Conservation (phyloP, 2,329 filamentous ascomycete genomes). For the Diaporthe eres region DNA sequence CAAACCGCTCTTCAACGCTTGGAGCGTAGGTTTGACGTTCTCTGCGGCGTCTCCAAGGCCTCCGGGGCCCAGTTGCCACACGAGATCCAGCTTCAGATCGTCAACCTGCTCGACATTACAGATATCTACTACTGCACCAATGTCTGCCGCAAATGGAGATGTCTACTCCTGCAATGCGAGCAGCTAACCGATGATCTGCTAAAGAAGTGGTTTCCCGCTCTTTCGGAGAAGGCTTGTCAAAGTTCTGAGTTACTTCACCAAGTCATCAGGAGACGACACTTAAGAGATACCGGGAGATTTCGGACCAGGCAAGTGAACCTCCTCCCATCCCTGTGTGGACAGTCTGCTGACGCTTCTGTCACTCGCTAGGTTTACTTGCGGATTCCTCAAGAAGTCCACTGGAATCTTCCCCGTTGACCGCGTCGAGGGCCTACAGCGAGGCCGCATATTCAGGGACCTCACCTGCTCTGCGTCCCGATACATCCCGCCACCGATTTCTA, state of each 20-base stretch:
- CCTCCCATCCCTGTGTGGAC: background rate
- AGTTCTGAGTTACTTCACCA: background rate
- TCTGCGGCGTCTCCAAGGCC: background rate
- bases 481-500: background rate
- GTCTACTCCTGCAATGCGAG: background rate
- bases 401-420: background rate
- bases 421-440: conserved; percentile 18
- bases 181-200: background rate
- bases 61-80: background rate
- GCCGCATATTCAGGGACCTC: conserved; percentile 8
- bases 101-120: conserved; percentile 9
- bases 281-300: conserved; percentile 20
- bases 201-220: background rate
- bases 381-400: background rate
- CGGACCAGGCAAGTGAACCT: background rate
- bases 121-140: conserved; percentile 25
- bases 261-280: conserved; percentile 8
- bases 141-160: conserved; percentile 34
- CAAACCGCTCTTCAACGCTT: background rate
- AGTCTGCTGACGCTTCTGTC: background rate
- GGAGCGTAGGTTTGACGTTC: background rate
- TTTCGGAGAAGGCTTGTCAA: background rate
- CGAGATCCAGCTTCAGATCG: conserved; percentile 31
- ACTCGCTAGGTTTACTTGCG: background rate
- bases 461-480: background rate